Evolutionary conservation across 192 early-diverging fungal species (phyloP).

Genomic region (Diversispora epigaea): DNA sequence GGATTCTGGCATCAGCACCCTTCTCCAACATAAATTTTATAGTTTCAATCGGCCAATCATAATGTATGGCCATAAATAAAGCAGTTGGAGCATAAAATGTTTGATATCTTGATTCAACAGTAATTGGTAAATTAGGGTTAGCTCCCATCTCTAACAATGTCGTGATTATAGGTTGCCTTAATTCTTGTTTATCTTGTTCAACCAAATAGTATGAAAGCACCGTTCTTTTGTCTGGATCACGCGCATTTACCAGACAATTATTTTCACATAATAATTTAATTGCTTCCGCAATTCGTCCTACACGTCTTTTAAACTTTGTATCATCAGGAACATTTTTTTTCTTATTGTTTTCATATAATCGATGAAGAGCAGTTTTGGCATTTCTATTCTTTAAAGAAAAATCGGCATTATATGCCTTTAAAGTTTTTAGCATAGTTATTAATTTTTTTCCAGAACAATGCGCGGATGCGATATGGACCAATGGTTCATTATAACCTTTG

Average conservation of each 20-base stretch:
- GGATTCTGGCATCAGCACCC: background rate
- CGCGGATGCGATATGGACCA: background rate
- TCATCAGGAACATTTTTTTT: background rate
- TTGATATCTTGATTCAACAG: background rate
- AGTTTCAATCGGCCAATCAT: background rate
- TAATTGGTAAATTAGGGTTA: background rate
- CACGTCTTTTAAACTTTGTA: background rate
- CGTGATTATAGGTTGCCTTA: background rate
- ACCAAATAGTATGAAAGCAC: background rate
- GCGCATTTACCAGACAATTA: background rate
- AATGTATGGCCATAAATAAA: background rate
- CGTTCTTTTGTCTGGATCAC: background rate
- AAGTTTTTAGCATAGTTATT: background rate
- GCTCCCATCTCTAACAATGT: background rate
- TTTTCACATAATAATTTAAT: background rate
- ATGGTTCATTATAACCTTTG: background rate
- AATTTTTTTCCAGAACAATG: background rate
- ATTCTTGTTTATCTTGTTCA: background rate
- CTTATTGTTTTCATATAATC: background rate
- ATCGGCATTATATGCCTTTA: background rate
- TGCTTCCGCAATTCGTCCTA: background rate
- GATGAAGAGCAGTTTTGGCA: background rate
- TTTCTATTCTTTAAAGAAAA: background rate
- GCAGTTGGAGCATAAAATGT: background rate
- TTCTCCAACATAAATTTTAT: background rate